Evolutionary conservation across 495 filamentous ascomycete genomes (phyloP).

Genomic region (Lophiostoma macrostomum): DNA sequence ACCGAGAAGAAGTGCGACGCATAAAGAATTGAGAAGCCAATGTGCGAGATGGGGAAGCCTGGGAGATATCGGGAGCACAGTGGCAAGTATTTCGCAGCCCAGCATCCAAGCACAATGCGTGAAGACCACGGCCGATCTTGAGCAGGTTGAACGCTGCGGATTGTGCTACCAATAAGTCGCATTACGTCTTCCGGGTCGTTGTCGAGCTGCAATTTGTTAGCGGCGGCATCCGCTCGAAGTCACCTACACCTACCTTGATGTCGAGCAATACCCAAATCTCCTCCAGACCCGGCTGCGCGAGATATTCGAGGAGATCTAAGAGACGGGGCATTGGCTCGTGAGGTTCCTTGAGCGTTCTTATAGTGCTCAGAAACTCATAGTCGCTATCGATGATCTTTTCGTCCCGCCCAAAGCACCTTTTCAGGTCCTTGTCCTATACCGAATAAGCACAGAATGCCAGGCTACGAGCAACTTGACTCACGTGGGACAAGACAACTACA

Average conservation of each 20-base stretch:
- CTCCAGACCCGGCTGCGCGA: conserved; percentile 58
- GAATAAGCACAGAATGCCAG: conserved; percentile 11
- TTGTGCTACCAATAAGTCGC: conserved; percentile 57
- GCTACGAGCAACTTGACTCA: conserved; percentile 41
- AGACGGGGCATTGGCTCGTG: conserved; percentile 70
- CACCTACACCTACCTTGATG: conserved; percentile 62
- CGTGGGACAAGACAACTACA: conserved; percentile 81
- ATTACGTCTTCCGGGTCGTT: conserved; percentile 72
- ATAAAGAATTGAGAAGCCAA: conserved; percentile 67
- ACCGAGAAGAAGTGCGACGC: conserved; percentile 64
- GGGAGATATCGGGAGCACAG: conserved; percentile 61
- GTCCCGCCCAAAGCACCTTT: conserved; percentile 73
- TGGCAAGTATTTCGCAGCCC: conserved; percentile 67
- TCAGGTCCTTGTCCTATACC: conserved; percentile 65
- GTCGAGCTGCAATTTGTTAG: conserved; percentile 47
- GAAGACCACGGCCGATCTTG: conserved; percentile 58
- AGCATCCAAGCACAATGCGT: conserved; percentile 74
- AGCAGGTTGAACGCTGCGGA: conserved; percentile 51
- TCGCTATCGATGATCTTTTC: conserved; percentile 70
- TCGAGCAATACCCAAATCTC: conserved; percentile 81
- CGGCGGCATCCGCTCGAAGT: not conserved
- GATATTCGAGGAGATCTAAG: conserved; percentile 68
- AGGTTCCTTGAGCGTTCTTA: conserved; percentile 65
- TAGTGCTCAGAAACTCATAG: conserved; percentile 65
- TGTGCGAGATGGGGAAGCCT: conserved; percentile 63